Base-by-base conservation (phyloP, 1,139 yeast species). In the Sugiyamaella pinicola region DNA sequence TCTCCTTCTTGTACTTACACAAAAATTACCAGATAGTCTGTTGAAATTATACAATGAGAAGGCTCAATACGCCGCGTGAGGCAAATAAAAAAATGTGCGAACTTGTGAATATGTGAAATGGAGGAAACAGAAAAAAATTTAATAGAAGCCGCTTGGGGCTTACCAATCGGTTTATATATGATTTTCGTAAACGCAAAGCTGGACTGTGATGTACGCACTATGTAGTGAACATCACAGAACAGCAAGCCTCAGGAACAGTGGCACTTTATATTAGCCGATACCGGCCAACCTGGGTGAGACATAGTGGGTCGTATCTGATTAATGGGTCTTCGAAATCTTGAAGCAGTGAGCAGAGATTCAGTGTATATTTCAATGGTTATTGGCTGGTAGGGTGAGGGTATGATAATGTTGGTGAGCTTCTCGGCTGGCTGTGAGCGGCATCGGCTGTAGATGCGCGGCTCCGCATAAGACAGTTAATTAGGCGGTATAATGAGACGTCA, bases 1-100 rank as follows among this genome's bases (percentile, higher is more conserved):
- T 10, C 12, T 31, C 15, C 12, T 40, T 15, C 44, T 40, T 24
- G 13, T 24, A 26, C 44, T 40, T 26, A 40, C 44, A 22, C 21
- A 8, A 3, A 35, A 35, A 9, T 17, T 35, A 35, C 7, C 28
- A 19, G 13, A 21, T n/a, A 38, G 8, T n/a, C 10, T 38, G n/a
- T 5, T 9, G 42, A 15, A 15, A 10, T 38, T n/a, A n/a, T n/a
- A n/a, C n/a, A n/a, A 15, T 13, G 22, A 22, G 39, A 42, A 43
- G 47, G 47, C 47, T 43, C 28, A 46, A 15, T 19, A 37, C 43
- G 49, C 49, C 49, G 49, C 49, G 43, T 46, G 49, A 46, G 49
- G 49, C 49, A 46, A 45, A 15, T 18, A 24, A 24, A 13, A 31
- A 31, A 31, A 22, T 19, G 12, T n/a, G 37, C 21, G 29, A 43